Evolutionary conservation across 2,329 filamentous ascomycete species (phyloP).

Genomic region (Boeremia lycopersici): DNA sequence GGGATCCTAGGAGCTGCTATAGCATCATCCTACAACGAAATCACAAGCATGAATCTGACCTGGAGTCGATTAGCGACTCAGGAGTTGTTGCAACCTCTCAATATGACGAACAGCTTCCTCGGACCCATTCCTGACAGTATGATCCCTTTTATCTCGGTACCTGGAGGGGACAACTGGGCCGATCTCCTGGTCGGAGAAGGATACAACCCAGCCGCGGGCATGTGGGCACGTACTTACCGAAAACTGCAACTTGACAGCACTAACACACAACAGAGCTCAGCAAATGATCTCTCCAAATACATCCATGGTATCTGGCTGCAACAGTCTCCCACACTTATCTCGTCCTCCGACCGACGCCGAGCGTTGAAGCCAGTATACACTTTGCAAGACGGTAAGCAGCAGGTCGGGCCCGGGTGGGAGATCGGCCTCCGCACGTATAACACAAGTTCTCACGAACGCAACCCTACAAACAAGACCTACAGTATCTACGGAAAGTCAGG

Average conservation of each 20-base stretch:
- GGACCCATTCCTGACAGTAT: constrained; percentile 14
- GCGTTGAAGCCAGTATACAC: constrained; percentile 29
- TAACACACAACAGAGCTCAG: constrained; percentile 26
- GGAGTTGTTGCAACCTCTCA: constrained; percentile 30
- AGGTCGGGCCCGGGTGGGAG: constrained; percentile 39
- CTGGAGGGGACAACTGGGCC: constrained; percentile 36
- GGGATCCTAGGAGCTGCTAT: constrained; percentile 37
- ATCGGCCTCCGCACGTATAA: constrained; percentile 27
- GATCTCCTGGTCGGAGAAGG: constrained; percentile 35
- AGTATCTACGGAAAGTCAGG: constrained; percentile 41
- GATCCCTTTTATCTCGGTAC: constrained; percentile 25
- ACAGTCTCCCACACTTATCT: constrained; percentile 31
- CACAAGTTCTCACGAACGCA: constrained; percentile 12
- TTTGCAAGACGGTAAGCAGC: constrained; percentile 35
- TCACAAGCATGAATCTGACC: constrained; percentile 18
- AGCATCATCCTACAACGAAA: constrained; percentile 31
- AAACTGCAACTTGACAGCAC: not conserved
- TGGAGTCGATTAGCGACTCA: constrained; percentile 32
- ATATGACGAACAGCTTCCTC: constrained; percentile 19
- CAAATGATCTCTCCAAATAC: constrained; percentile 37
- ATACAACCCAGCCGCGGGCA: constrained; percentile 40
- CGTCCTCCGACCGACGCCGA: constrained; percentile 30
- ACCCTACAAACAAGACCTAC: constrained; percentile 28
- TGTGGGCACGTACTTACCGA: constrained; percentile 28
- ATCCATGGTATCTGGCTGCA: constrained; percentile 35